Evolutionary conservation across 1,284 basidiomycete genomes (phyloP), one percentile per base, ranked within the genome.

Genomic region (Rhizopogon hawkerae): DNA sequence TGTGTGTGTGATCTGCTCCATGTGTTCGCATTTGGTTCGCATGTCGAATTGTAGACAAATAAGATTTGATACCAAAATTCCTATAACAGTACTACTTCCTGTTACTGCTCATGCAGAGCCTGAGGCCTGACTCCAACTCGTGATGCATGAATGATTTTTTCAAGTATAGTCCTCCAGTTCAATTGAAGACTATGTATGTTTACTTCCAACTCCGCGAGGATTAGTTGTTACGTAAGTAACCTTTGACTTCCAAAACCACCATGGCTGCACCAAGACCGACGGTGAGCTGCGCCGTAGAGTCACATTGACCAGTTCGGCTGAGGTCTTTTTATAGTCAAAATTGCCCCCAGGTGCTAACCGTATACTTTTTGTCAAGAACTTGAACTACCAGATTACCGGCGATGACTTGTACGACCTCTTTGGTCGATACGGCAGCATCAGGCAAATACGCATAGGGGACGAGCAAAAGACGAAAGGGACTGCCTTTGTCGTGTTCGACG

Each of bases 321-420:
- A 35, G 47, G 41, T 34, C n/a, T 38, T 21, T 29, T 14, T 21
- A 13, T 11, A 85, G 87, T 74, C 85, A n/a, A 89, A 90, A 65
- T 77, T 90, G 16, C 87, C 88, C 5, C 83, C 87, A 29, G 88
- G 88, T 46, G 88, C 87, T 13, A 91, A 91, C 62, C 80, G 88
- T 44, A 89, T 91, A 50, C 75, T 91, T 38, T 91, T 90, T 58
- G 85, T 91, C 29, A 90, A 90, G 72, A 95, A 95, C 61, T 72
- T 95, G 54, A 95, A 93, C 69, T 98, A 97, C 73, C 86, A 87
- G 67, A 97, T 95, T 58, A 89, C 83, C 38, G 94, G 92, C 42
- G 85, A 92, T 52, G 94, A 97, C 67, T 70, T 98, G 56, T 98
- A 98, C 69, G 95, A 98, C 70, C 77, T 98, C 51, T 98, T 98